Conservation (phyloP, 345 rosid genomes). For the Populus simonii region DNA sequence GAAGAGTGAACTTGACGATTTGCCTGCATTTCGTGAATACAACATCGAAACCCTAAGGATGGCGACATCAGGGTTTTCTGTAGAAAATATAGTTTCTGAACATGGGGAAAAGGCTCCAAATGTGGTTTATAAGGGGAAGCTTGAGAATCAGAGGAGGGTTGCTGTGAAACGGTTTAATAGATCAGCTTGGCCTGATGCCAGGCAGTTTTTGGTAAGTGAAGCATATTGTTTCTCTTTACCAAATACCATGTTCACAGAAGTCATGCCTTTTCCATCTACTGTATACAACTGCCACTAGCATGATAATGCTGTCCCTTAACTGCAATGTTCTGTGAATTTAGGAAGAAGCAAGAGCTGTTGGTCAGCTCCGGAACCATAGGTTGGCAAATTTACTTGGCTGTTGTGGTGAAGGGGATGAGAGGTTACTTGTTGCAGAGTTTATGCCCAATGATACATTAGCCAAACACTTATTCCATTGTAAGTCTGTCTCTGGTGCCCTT, state of each 20-base stretch:
- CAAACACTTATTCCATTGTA: constrained; percentile 49
- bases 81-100: constrained; percentile 47
- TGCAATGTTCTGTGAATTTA: constrained; percentile 12
- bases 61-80: constrained; percentile 46
- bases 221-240: not conserved
- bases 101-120: constrained; percentile 49
- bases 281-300: not conserved
- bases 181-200: constrained; percentile 45
- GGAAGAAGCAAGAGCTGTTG: constrained; percentile 50
- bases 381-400: constrained; percentile 48
- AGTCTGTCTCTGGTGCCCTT: constrained; percentile 15
- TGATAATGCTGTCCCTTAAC: not conserved
- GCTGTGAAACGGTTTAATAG: constrained; percentile 43
- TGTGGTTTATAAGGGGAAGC: constrained; percentile 45
- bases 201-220: constrained; percentile 39
- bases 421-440: constrained; percentile 44
- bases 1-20: constrained; percentile 20
- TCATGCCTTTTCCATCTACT: not conserved
- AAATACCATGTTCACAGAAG: not conserved
- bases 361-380: constrained; percentile 43
- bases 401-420: constrained; percentile 49
- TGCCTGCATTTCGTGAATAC: constrained; percentile 38
- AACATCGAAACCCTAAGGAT: constrained; percentile 34
- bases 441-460: constrained; percentile 51
- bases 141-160: constrained; percentile 39